Evolutionary conservation across 1,284 basidiomycete genomes (phyloP), one percentile per base, ranked within the genome.

Genomic region (Sporisorium exsertum): DNA sequence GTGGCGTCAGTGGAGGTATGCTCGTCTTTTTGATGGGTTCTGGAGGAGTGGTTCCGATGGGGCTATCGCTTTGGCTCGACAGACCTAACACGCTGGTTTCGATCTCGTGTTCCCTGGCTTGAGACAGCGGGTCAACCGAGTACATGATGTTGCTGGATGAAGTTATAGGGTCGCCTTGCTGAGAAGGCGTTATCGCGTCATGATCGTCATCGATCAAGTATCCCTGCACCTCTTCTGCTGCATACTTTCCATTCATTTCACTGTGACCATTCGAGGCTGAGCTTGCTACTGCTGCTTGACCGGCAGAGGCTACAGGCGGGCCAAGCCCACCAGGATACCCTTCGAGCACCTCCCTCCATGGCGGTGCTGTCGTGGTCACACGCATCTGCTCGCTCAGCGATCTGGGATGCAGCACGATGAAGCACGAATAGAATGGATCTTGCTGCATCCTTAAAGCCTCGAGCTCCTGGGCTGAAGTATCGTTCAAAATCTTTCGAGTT

Each of bases 321-420:
- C 54, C 67, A 16, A 58, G 29, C 24, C 50, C 58, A 0, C 58
- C 63, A 5, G 62, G 68, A 47, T 62, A 71, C 1, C 68, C 70
- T 20, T 66, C 70, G 6, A 73, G 54, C 29, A 73, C 71, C 58
- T 68, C 65, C 22, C 65, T 54, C 71, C 71, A 73, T 3, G 58
- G 42, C 0, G 71, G 71, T 12, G 71, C 71, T 12, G 40, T 57
- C 2, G 71, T 68, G 7, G 62, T 73, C 33, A 68, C 60, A 10
- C 76, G 29, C 80, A 81, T 81, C 58, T 68, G 65, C 72, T 81
- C 80, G 26, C 72, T 57, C 46, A 81, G 53, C 33, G 69, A 73
- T 22, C 80, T 63, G 0, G 80, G 80, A 37, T 81, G 76, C 27
- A 78, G 35, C 22, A 78, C 64, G 20, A 69, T 64, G 18, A 81